Base-by-base conservation (phyloP, 139 green algal species). In the Chlamydomonas sp. region DNA sequence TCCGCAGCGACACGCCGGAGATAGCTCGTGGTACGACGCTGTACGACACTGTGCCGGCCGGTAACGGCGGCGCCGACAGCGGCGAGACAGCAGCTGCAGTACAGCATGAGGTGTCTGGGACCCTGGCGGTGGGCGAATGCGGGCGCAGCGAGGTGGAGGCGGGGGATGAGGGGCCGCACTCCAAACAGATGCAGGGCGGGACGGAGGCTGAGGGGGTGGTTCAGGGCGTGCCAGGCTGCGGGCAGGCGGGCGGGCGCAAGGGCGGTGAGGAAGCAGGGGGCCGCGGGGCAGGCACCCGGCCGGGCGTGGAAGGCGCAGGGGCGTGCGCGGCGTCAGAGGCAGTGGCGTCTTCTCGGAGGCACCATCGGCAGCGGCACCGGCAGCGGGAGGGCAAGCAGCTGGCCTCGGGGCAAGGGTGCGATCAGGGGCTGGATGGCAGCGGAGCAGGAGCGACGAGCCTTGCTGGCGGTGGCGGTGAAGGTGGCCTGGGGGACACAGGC, bases 21-120 rank as follows among this genome's bases (percentile, higher is more conserved):
- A 87, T 96, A 18, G 97, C 95, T 0, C 78, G 94, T 0, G 94
- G 95, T 15, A 91, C 92, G 1, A 77, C 92, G 0, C 82, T 97
- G 80, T 85, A 81, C 63, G 78, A 73, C 62, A 18, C 78, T 9
- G 8, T 62, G 1, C 78, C 10, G 2, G 62, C 18, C 77, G 18
- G 5, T 4, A 58, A 2, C 80, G 4, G n/a, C 31, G 7, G 3
- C 16, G 72, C 72, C 16, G n/a, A 5, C 1, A 10, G 7, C 1
- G n/a, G 9, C 14, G 72, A 2, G 14, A 57, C 87, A 57, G 60
- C 78, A 7, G 63, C 88, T 31, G 85, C 63, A 86, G 60, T 12
- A 71, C 66, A 10, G 66, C 12, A 71, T 71, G 66, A 71, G 66
- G 10, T 18, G 66, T 14, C 66, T 71, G 66, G 12, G 12, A 14